Evolutionary conservation across 2,329 filamentous ascomycete genomes (phyloP), one percentile per base, ranked within the genome.

Genomic region (Cephalotrichum gorgonifer): DNA sequence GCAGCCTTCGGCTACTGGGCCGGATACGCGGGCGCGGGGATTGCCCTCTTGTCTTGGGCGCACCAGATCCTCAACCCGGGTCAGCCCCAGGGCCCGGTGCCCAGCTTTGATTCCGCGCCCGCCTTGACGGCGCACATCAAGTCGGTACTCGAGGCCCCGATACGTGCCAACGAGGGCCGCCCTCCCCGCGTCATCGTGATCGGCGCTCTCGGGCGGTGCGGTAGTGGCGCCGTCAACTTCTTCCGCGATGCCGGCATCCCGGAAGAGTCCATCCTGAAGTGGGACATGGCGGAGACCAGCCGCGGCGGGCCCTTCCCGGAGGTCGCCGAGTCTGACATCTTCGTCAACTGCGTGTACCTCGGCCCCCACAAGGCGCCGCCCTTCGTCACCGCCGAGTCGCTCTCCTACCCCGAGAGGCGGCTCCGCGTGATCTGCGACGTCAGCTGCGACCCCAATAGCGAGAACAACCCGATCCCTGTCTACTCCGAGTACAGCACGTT

Each of bases 271-370:
- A 84, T 95, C 58, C 59, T 76, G 55, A 71, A 73, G 65, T 78
- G 74, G 74, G 88, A 95, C 71, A 77, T 94, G 63, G 77, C 77
- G 33, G 88, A 94, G 77, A 95, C 88, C 26, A 57, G 54, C 23
- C 74, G 73, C 50, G 79, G 82, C 49, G 88, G 88, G 1, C 88
- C 88, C 9, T 93, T 90, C 67, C 67, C 73, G 54, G 87, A 93
- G 70, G 89, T 94, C 59, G 72, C 82, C 43, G 78, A 88, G 66
- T 76, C 72, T 52, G 82, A 87, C 59, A 83, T 88, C 61, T 88
- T 89, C 62, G 75, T 93, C 64, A 94, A 93, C 73, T 89, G 85
- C 76, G 91, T 95, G 64, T 95, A 95, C 70, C 81, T 96, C 39
- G 39, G 26, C 2, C 80, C 75, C 53, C 73, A 80, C 57, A 79